Base-by-base conservation (phyloP, 192 early-diverging fungal species). In the Linnemannia hyalina region DNA sequence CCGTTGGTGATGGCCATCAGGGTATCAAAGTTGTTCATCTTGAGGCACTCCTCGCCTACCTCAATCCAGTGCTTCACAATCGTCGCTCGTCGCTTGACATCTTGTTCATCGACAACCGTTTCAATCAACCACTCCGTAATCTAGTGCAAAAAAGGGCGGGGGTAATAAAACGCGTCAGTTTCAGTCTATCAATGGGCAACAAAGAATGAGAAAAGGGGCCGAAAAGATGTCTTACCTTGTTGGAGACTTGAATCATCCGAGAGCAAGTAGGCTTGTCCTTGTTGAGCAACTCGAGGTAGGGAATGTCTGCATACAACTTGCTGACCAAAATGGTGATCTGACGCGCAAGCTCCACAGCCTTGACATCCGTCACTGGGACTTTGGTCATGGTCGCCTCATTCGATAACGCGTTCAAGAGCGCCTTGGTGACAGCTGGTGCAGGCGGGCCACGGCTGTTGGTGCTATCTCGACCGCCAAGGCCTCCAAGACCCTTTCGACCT, bases 301-400 rank as follows among this genome's bases (percentile, higher is more conserved):
- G 91, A 81, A 97, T 94, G 68, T 90, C 90, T 70, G 85, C 85
- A 75, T 92, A 97, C 77, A 92, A 88, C 75, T 87, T 90, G 75
- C 90, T 90, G 55, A 95, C 93, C 90, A 96, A 92, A n/a, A 97
- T 90, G 13, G 97, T 97, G 63, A 97, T 83, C 83, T 97, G 97
- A 60, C 96, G 90, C 0, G 97, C 97, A 5, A 97, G 89, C 82
- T 97, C 96, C 4, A 94, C 63, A 3, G 97, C 93, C 40, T 94
- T 94, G 42, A 97, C 80, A n/a, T 97, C 95, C 41, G 94, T 89
- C 78, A 88, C 80, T 82, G 88, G 89, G 88, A 84, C 77, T 89
- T 91, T 85, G 32, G 16, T 4, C 78, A 85, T 76, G 0, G 69
- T 76, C 0, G 18, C 2, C 1, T 85, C 83, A 63, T 57, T 85